Evolutionary conservation across 768 basidiomycete species (phyloP).

Genomic region (Paxillus ammoniavirescens): DNA sequence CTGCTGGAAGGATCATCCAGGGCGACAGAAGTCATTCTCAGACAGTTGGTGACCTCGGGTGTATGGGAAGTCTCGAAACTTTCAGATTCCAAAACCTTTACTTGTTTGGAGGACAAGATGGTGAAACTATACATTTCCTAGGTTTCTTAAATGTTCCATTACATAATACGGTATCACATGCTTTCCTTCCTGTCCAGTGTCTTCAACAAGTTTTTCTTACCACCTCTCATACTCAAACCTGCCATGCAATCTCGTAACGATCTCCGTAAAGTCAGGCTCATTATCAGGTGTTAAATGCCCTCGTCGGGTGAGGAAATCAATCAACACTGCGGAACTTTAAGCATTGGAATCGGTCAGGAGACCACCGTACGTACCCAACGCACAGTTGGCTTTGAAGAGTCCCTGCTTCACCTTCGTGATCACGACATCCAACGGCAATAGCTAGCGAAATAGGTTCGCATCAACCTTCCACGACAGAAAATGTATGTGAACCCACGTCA

Average conservation of each 20-base stretch:
- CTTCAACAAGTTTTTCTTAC: constrained; percentile 12
- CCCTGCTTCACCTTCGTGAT: constrained; percentile 62
- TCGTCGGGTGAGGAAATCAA: constrained; percentile 88
- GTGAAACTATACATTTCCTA: no score
- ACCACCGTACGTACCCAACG: constrained; percentile 53
- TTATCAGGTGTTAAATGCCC: constrained; percentile 86
- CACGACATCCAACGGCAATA: constrained; percentile 63
- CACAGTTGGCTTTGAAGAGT: constrained; percentile 93
- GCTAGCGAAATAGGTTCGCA: constrained; percentile 37
- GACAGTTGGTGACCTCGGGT: constrained; percentile 33
- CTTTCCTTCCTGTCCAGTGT: no score
- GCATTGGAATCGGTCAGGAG: background rate
- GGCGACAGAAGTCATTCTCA: constrained; percentile 45
- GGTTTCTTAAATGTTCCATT: no score
- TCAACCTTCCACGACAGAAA: background rate
- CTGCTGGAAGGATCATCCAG: constrained; percentile 43
- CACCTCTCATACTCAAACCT: constrained; percentile 64
- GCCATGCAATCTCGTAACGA: constrained; percentile 72
- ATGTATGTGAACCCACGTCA: constrained; percentile 49
- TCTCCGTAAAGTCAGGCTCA: constrained; percentile 80
- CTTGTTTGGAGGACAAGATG: constrained; percentile 10
- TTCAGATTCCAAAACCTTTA: background rate
- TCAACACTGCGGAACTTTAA: constrained; percentile 55
- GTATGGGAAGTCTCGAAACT: constrained; percentile 12
- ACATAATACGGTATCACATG: no score